Conservation (phyloP, 768 basidiomycete genomes). For the Psilocybe tampanensis region DNA sequence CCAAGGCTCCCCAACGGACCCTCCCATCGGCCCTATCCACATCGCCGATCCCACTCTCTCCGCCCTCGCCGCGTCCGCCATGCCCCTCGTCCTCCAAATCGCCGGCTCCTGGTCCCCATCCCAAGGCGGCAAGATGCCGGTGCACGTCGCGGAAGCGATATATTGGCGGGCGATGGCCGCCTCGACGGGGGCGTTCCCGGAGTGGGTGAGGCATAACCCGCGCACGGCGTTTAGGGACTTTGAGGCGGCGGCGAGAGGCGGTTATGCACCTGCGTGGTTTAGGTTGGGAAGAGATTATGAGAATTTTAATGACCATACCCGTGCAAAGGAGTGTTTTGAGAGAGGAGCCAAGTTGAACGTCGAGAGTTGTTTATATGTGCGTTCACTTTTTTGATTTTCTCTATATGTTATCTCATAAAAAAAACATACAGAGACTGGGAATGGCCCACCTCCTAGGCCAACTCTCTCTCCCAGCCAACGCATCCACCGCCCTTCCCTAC, state of each 20-base stretch:
- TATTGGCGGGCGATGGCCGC: slow-evolving; percentile 78
- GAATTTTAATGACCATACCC: slow-evolving; percentile 70
- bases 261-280: slow-evolving; percentile 87
- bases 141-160: slow-evolving; percentile 68
- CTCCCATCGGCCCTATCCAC: slow-evolving; percentile 51
- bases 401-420: background rate
- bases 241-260: slow-evolving; percentile 78
- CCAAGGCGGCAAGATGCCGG: slow-evolving; percentile 23
- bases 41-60: slow-evolving; percentile 63
- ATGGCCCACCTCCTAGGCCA: slow-evolving; percentile 94
- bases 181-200: slow-evolving; percentile 71
- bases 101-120: slow-evolving; percentile 29
- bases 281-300: slow-evolving; percentile 91
- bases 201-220: slow-evolving; percentile 65
- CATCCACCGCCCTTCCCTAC: slow-evolving; percentile 63
- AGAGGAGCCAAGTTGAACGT: slow-evolving; percentile 75
- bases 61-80: slow-evolving; percentile 62
- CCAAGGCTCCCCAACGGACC: slow-evolving; percentile 36
- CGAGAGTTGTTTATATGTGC: slow-evolving; percentile 80
- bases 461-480: slow-evolving; percentile 60
- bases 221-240: slow-evolving; percentile 88
- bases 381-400: slow-evolving; percentile 27
- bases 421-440: slow-evolving; percentile 74
- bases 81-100: slow-evolving; percentile 64
- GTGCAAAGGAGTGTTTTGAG: slow-evolving; percentile 87